Evolutionary conservation across 352 stramenopile genomes (phyloP).

Genomic region (Thalassiosira ordinaria): DNA sequence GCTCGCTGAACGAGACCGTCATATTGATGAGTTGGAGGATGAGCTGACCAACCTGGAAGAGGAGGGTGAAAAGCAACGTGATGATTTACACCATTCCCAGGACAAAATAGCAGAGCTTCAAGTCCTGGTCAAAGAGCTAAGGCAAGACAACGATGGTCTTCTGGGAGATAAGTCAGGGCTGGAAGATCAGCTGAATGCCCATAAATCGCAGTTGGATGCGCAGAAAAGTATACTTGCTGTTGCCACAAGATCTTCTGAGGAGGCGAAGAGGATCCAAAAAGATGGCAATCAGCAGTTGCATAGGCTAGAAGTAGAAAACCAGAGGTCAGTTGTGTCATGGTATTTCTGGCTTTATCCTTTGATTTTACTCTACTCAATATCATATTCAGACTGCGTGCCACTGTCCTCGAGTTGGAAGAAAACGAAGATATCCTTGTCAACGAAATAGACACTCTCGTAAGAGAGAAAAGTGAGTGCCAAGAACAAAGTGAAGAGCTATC

Average conservation of each 20-base stretch:
- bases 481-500: slow-evolving; percentile 58
- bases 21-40: slow-evolving; percentile 48
- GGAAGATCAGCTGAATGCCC: slow-evolving; percentile 38
- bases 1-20: slow-evolving; percentile 50
- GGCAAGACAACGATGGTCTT: slow-evolving; percentile 47
- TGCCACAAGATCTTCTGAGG: slow-evolving; percentile 39
- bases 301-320: slow-evolving; percentile 61
- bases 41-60: slow-evolving; percentile 28
- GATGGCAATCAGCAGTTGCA: slow-evolving; percentile 47
- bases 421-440: slow-evolving; percentile 65
- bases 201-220: slow-evolving; percentile 52
- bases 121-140: slow-evolving; percentile 37
- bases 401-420: slow-evolving; percentile 62
- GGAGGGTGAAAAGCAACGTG: slow-evolving; percentile 44
- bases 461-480: slow-evolving; percentile 65
- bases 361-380: too few species aligned
- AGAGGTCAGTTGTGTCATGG: too few species aligned
- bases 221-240: slow-evolving; percentile 50
- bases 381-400: slow-evolving; percentile 34
- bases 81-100: slow-evolving; percentile 31
- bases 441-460: slow-evolving; percentile 71
- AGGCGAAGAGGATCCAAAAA: slow-evolving; percentile 48
- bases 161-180: slow-evolving; percentile 35
- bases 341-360: too few species aligned
- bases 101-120: slow-evolving; percentile 44